Evolutionary conservation across 441 rosid genomes (phyloP), one percentile per base, ranked within the genome.

Genomic region (Gossypium trilobum): DNA sequence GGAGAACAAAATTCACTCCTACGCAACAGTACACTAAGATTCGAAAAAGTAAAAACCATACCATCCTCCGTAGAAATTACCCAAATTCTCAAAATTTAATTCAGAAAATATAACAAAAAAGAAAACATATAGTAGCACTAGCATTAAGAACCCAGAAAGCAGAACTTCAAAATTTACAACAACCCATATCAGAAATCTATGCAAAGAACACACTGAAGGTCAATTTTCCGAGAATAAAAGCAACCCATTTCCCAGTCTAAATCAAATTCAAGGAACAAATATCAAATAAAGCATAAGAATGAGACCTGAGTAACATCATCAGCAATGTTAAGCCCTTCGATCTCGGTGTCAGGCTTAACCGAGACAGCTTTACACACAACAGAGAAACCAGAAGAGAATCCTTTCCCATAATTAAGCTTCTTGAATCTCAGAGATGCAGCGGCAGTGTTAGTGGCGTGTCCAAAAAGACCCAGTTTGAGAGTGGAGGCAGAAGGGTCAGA

Each of bases 291-390:
- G 22, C 7, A 29, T n/a, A 8, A 31, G 27, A 13, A 36, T 19
- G 72, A 25, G 16, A 88, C 98, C 95, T 91, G 93, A 75, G 95
- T 81, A 14, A 92, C 98, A 78, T 89, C 88, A 0, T 89, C 93
- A n/a, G 98, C 98, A 76, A 91, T 86, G 84, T 93, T 91, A 75
- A 90, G 93, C 3, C 87, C 87, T 74, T 87, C 92, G 56, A 85
- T 68, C 56, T 83, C 91, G 72, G 91, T 81, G 75, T 79, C 83
- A 0, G 91, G 88, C 85, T 84, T 79, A 16, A 82, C 79, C 42
- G 94, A 85, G 5, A 87, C 93, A 33, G 97, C 93, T 77, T 85
- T 90, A 82, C 93, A 90, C 9, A 83, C 88, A 73, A 89, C 76
- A 19, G 86, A 82, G n/a, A 74, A 69, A 22, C 80, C 78, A 50